A percentile compares a stretch with the other conserved stretches of the same genome.
Conservation (phyloP, 768 basidiomycete genomes). For the Amanita jacksonii region DNA sequence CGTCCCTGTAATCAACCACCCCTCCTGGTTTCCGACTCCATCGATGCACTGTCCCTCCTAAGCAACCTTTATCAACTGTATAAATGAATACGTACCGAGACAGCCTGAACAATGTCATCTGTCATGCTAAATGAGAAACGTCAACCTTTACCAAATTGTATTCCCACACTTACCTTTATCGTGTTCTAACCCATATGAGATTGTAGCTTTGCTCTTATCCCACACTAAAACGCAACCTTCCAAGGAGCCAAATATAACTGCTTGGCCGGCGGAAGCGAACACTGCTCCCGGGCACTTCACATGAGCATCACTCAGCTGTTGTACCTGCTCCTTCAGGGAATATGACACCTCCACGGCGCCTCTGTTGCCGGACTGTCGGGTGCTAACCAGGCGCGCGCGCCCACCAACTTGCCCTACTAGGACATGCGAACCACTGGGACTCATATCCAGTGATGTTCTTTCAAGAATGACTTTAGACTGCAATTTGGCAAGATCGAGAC, state of each 20-base stretch:
- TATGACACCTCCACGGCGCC: constrained; percentile 47
- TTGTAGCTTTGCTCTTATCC: constrained; percentile 43
- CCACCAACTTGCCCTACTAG: constrained; percentile 45
- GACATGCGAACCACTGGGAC: constrained; percentile 36
- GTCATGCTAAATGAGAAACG: constrained; percentile 11
- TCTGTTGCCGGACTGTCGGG: constrained; percentile 39
- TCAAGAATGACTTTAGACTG: neutral
- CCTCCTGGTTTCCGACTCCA: constrained; percentile 27
- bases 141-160: constrained; percentile 12
- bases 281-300: constrained; percentile 35
- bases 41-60: constrained; percentile 33
- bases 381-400: constrained; percentile 39
- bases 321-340: constrained; percentile 30
- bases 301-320: constrained; percentile 13
- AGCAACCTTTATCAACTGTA: neutral
- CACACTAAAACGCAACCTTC: constrained; percentile 52
- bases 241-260: constrained; percentile 46
- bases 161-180: constrained; percentile 36
- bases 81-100: constrained; percentile 23
- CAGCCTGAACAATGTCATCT: constrained; percentile 34
- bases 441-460: constrained; percentile 48
- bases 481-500: constrained; percentile 1
- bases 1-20: constrained; percentile 49
- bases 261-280: constrained; percentile 43
- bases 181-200: constrained; percentile 54